phyloP scores from a whole-genome alignment of 2,329 filamentous ascomycete species.

The Coleophoma crateriformis region DNA sequence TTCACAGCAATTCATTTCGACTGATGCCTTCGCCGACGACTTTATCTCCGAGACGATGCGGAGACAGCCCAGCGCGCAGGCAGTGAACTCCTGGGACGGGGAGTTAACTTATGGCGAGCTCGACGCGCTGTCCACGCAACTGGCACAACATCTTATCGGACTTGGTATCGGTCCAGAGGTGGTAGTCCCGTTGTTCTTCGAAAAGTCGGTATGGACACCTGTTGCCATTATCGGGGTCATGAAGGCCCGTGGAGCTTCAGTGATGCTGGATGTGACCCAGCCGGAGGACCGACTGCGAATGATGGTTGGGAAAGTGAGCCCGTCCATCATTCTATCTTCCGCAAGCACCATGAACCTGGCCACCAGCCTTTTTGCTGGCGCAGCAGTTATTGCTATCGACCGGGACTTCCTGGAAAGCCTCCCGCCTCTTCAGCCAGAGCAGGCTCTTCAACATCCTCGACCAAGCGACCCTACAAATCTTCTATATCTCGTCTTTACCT shows the following conservation, averaged over 20 bases:
- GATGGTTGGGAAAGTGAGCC: neutral
- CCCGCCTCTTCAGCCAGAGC: too few relatives aligned
- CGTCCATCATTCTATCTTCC: neutral
- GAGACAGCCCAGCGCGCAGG: constrained; percentile 14
- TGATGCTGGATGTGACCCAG: constrained; percentile 4
- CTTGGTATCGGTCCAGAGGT: constrained; percentile 3
- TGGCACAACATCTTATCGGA: constrained; percentile 14
- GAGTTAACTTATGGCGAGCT: constrained; percentile 17
- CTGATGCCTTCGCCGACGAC: too few relatives aligned
- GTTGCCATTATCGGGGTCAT: constrained; percentile 17
- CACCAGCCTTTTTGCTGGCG: neutral
- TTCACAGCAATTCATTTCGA: too few relatives aligned
- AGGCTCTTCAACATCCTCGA: too few relatives aligned
- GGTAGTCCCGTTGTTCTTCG: constrained; percentile 7
- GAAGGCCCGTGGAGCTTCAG: constrained; percentile 16
- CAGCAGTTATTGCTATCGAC: neutral
- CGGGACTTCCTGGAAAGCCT: too few relatives aligned
- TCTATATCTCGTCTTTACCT: too few relatives aligned
- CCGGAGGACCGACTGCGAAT: neutral
- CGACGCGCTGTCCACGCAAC: constrained; percentile 12
- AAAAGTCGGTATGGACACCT: constrained; percentile 15
- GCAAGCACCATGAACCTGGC: neutral
- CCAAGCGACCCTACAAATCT: too few relatives aligned
- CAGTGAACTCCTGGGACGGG: constrained; percentile 19
- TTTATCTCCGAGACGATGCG: too few relatives aligned